Percentiles rank a stretch among this genome's conserved stretches.
Evolutionary conservation across 192 early-diverging fungal genomes (phyloP).

Genomic region (Allomyces macrogynus): DNA sequence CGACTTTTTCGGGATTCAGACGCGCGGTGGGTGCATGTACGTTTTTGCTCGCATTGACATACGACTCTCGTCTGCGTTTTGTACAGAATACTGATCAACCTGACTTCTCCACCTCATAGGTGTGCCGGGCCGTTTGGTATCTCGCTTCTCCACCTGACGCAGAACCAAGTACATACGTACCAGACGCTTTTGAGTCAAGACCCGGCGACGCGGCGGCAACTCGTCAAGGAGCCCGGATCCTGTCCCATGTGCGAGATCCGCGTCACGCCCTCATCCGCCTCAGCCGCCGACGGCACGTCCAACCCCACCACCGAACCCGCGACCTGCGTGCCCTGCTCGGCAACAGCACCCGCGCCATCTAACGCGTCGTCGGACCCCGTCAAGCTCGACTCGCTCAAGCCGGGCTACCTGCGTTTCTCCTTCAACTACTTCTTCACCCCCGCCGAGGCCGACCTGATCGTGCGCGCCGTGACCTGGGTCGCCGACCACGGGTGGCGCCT

Average conservation of each 20-base stretch:
- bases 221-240: background rate
- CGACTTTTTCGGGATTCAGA: conserved; percentile 25
- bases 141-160: conserved; percentile 5
- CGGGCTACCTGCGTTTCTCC: conserved; percentile 16
- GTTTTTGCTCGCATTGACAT: conserved; percentile 10
- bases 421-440: conserved; percentile 15
- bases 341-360: background rate
- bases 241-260: background rate
- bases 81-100: conserved; percentile 5
- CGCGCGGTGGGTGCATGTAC: conserved; percentile 19
- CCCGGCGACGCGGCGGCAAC: background rate
- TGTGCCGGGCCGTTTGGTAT: conserved; percentile 16
- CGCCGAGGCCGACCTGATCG: conserved; percentile 17
- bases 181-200: background rate
- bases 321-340: background rate
- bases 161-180: no score
- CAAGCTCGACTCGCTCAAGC: conserved; percentile 4
- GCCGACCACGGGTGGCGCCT: conserved; percentile 13
- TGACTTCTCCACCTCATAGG: background rate
- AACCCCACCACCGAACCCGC: background rate
- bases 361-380: background rate
- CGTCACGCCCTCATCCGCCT: background rate
- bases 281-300: background rate
- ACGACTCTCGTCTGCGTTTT: no score
- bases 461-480: conserved; percentile 19